Conservation (phyloP, 2,329 filamentous ascomycete species). For the Paracamarosporium sp. region DNA sequence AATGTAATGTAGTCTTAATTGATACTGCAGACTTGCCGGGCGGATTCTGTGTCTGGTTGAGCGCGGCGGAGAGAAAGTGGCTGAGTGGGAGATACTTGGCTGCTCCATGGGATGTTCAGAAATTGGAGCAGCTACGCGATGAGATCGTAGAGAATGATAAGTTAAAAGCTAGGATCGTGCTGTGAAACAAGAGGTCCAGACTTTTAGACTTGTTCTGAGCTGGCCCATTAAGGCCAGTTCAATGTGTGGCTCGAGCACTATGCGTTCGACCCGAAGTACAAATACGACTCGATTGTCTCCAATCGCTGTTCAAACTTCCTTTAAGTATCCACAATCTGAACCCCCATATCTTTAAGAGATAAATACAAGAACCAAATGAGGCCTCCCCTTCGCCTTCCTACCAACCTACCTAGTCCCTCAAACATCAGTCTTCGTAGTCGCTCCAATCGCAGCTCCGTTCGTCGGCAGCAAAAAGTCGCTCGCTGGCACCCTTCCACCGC, state of each 20-base stretch:
- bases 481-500: conserved; percentile 48
- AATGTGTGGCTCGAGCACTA: no score
- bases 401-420: neutral
- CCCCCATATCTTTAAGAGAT: neutral
- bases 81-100: conserved; percentile 29
- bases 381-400: neutral
- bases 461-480: conserved; percentile 53
- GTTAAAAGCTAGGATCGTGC: conserved; percentile 24
- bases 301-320: no score
- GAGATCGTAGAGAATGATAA: conserved; percentile 33
- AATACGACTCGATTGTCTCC: no score
- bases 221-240: neutral
- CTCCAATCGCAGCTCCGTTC: conserved; percentile 47
- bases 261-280: no score
- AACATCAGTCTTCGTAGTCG: conserved; percentile 37
- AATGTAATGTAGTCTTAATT: conserved; percentile 6
- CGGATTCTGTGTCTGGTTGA: conserved; percentile 28
- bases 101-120: conserved; percentile 32
- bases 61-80: conserved; percentile 23
- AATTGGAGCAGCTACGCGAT: conserved; percentile 26
- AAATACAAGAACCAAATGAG: neutral
- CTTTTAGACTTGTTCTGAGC: neutral
- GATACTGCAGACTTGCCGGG: conserved; percentile 21
- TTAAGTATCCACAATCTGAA: no score
- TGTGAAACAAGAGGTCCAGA: conserved; percentile 5